Evolutionary conservation across 208 protist genomes (phyloP), one percentile per base, ranked within the genome.

Genomic region (Trypanosoma avium): DNA sequence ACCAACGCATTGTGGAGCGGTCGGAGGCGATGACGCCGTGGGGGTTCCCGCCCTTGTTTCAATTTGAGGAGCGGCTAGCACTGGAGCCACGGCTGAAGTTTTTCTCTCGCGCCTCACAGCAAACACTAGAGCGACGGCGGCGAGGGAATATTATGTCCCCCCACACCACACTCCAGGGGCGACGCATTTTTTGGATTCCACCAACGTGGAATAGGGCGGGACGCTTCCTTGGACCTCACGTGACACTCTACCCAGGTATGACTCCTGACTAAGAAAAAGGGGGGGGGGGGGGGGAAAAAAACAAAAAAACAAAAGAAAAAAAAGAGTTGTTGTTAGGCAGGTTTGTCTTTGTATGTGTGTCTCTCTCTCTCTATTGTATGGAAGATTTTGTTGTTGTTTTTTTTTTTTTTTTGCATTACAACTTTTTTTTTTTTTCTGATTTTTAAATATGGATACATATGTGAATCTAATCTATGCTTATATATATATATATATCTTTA

Each of bases 11-110:
- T 43, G 84, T 90, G 49, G 90, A 96, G 79, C 77, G 90, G 45
- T 92, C 83, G 26, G 90, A 96, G 73, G 87, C 84, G 13, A 93
- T 96, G 85, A 96, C 87, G 46, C 90, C 90, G 58, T 96, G 90
- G 88, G 90, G 87, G 29, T 96, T 96, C 47, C 90, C 90, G 0
- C 90, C 90, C n/a, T 75, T 96, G 24, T 93, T 92, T 68, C 90
- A 96, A 72, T 96, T 96, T 64, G 90, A 96, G 49, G 87, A 96
- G 70, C 87, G 90, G 4, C 77, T 96, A 24, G 66, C 86, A 26
- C 75, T 96, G 29, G 83, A 94, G 76, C 86, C 87, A 48, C 77
- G 90, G 21, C 76, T 96, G 40, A 89, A 87, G 76, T 92, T 92
- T 61, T 96, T 96, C 53, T 93, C 85, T 4, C 67, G 90, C 5